Percentiles rank a stretch among this genome's conserved stretches.
phyloP scores from a whole-genome alignment of 2,329 filamentous ascomycete species.

The Lasiodiplodia sp. region DNA sequence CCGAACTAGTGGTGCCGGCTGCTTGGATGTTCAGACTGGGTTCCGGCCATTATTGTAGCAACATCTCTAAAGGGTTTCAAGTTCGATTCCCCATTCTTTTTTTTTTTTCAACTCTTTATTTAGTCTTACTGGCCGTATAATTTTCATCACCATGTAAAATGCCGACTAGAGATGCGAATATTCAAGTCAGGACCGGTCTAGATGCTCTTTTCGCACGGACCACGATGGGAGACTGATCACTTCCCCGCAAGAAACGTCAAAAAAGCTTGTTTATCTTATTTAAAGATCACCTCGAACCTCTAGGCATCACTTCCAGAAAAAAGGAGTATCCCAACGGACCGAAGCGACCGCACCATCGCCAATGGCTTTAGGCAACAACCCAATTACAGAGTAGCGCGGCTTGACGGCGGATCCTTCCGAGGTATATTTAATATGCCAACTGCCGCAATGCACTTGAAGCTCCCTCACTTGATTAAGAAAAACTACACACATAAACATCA shows the following conservation, averaged over 20 bases:
- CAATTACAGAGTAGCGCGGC: conserved; percentile 2
- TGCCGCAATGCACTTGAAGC: background rate
- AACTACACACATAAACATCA: background rate
- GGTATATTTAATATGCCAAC: background rate
- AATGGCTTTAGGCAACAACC: conserved; percentile 23
- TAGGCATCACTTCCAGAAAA: background rate
- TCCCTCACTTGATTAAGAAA: too few relatives aligned
- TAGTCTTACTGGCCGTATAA: background rate
- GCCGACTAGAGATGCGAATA: background rate
- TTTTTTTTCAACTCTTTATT: background rate
- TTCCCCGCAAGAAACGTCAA: background rate
- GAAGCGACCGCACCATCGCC: background rate
- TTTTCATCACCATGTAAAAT: background rate
- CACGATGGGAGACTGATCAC: background rate
- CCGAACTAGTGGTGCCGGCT: too few relatives aligned
- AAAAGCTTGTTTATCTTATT: background rate
- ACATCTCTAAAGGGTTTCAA: too few relatives aligned
- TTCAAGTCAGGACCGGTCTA: background rate
- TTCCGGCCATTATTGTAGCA: too few relatives aligned
- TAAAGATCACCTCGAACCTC: background rate
- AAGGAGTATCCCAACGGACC: background rate
- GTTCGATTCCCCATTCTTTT: too few relatives aligned
- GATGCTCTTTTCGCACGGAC: background rate
- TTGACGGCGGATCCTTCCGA: background rate
- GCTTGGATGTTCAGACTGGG: too few relatives aligned